Percentiles rank a stretch among this genome's conserved stretches.
Conservation (phyloP, 225 moss, liverwort and hornwort genomes). For the Sphagnum contortum region DNA sequence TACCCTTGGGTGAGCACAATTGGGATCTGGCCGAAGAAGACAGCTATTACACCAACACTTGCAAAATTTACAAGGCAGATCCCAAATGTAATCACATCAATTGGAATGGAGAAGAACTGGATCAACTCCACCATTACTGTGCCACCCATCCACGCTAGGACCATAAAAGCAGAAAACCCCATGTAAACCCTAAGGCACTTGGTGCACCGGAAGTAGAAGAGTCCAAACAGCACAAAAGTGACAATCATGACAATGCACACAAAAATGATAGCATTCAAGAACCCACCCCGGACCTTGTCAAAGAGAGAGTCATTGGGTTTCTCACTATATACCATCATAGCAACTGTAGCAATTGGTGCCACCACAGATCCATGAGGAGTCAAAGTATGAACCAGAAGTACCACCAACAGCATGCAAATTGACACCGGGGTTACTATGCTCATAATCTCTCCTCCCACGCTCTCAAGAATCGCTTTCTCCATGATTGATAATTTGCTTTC, state of each 20-base stretch:
- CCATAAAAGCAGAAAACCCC: conserved; percentile 87
- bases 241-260: conserved; percentile 75
- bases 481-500: too few relatives aligned
- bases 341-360: conserved; percentile 60
- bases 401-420: conserved; percentile 93
- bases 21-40: conserved; percentile 92
- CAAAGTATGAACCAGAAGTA: conserved; percentile 65
- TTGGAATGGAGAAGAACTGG: conserved; percentile 60
- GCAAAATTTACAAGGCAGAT: conserved; percentile 70
- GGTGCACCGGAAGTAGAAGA: conserved; percentile 89
- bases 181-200: conserved; percentile 71
- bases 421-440: conserved; percentile 87
- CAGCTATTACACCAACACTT: conserved; percentile 80
- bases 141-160: conserved; percentile 89
- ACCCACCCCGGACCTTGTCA: conserved; percentile 83
- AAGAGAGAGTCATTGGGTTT: conserved; percentile 73
- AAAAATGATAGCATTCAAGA: conserved; percentile 84
- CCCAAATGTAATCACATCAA: conserved; percentile 64
- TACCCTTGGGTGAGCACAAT: conserved; percentile 91
- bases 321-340: conserved; percentile 91
- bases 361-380: conserved; percentile 58
- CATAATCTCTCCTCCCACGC: conserved; percentile 74
- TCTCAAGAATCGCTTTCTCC: conserved; percentile 27
- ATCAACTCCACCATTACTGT: conserved; percentile 55
- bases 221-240: conserved; percentile 67